Base-by-base conservation (phyloP, 805 yeast genomes). In the Kurtzmaniella fragi region DNA sequence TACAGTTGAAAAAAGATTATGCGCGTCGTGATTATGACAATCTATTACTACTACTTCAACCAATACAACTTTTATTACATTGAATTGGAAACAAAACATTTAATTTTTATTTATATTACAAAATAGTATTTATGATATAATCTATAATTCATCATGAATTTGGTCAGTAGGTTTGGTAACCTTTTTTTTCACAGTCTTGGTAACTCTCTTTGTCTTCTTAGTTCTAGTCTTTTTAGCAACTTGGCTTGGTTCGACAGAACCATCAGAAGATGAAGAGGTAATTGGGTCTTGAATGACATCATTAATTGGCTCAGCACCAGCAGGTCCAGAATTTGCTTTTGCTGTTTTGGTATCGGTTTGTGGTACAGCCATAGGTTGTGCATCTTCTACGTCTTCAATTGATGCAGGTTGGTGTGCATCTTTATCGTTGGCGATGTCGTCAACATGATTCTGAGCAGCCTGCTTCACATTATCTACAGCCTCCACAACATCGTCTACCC, bases 91-190 rank as follows among this genome's bases (percentile, higher is more conserved):
- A n/a, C 15, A 10, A 28, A n/a, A 12, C 15, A n/a, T 13, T 28
- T 28, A 5, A 28, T n/a, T 28, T 28, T 6, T 5, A 28, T 28
- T 28, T 12, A n/a, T 28, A 28, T 13, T 28, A n/a, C 30, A 28
- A 10, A 13, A 5, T 28, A 12, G 9, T 8, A 5, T 20, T 20
- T 20, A 5, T 20, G 5, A 20, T 20, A 8, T 3, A n/a, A 28
- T 16, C 32, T 42, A 46, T 32, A 46, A 41, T 29, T 46, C 50
- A 42, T 46, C 50, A 25, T 44, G 49, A 32, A 28, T 40, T 20
- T 34, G 32, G 13, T 14, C 32, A 4, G 34, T 38, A n/a, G 39
- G 15, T 17, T 48, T 43, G 23, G 46, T 35, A 5, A 20, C 25
- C 8, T 20, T 20, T 30, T 40, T 44, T 34, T 37, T 41, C 8